Base-by-base conservation (phyloP, 1,284 basidiomycete species). In the Fomitopsis palustris region DNA sequence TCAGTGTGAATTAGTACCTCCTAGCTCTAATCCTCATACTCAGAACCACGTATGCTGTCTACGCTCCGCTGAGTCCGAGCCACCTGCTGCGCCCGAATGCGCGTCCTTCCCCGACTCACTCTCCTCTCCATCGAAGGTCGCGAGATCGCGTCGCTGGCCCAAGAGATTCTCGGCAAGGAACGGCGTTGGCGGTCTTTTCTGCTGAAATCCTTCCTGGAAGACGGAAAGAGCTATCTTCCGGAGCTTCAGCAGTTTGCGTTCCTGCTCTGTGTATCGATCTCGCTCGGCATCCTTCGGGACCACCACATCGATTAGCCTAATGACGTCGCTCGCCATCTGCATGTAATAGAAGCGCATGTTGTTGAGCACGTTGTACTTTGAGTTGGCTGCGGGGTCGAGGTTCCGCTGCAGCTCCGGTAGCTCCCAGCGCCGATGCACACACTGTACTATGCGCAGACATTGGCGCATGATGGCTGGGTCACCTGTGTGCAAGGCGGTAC, bases 401-500 rank as follows among this genome's bases (percentile, higher is more conserved):
- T 23, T 29, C n/a, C n/a, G n/a, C 10, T 29, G 54, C 8, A 12
- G 25, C 23, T 47, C 29, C 12, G 37, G n/a, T 41, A 54, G 42
- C 23, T 29, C 41, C 63, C 41, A 37, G 5, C 25, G 43, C 53
- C 23, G 5, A 27, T 16, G 29, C 14, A 35, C 41, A 23, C 43
- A n/a, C 33, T 29, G 14, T 7, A 83, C 68, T 14, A 91, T 81
- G 52, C 87, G 80, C 59, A 90, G 63, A 61, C 79, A 82, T 64
- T 87, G 85, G 19, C 81, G 78, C 64, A 83, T 74, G 62, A 81
- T 75, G 27, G 77, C 77, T 14, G 69, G 70, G 62, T 83, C 79
- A 27, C 74, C 72, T 14, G 79, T 80, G 14, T 74, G 75, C 43
- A 81, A 64, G 23, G 88, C 85, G 2, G 81, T 77, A 29, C 81